A percentile compares a stretch with the other conserved stretches of the same genome.
Conservation (phyloP, 2,329 filamentous ascomycete genomes). For the Cercospora sp. region DNA sequence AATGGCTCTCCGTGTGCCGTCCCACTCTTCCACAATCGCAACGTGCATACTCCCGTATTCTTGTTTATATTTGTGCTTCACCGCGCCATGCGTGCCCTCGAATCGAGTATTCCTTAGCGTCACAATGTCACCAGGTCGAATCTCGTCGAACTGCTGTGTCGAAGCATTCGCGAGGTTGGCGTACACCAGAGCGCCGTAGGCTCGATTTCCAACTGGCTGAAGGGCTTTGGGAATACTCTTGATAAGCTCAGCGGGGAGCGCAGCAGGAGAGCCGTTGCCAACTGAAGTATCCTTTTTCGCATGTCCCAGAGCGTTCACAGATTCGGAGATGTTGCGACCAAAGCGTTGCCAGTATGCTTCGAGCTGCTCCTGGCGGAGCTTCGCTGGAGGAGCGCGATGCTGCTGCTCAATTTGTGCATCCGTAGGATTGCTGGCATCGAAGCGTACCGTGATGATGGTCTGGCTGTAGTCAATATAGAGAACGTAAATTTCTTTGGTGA, state of each 20-base stretch:
- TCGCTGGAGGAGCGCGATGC: slow-evolving; percentile 79
- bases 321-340: slow-evolving; percentile 73
- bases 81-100: slow-evolving; percentile 80
- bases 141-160: slow-evolving; percentile 87
- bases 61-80: slow-evolving; percentile 89
- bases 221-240: slow-evolving; percentile 66
- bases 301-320: slow-evolving; percentile 63
- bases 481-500: slow-evolving; percentile 82
- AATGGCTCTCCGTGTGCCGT: slow-evolving; percentile 97
- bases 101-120: slow-evolving; percentile 91
- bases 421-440: slow-evolving; percentile 70
- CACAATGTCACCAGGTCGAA: slow-evolving; percentile 87
- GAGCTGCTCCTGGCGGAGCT: slow-evolving; percentile 86
- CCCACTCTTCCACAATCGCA: slow-evolving; percentile 90
- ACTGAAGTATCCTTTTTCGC: slow-evolving; percentile 77
- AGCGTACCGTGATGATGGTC: slow-evolving; percentile 79
- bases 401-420: slow-evolving; percentile 79
- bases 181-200: slow-evolving; percentile 91
- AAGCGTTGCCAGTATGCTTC: slow-evolving; percentile 81
- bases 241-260: slow-evolving; percentile 76
- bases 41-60: slow-evolving; percentile 79
- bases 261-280: slow-evolving; percentile 78
- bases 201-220: slow-evolving; percentile 78
- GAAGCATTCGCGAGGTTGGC: slow-evolving; percentile 92
- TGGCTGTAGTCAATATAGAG: slow-evolving; percentile 96